Evolutionary conservation across 2,329 filamentous ascomycete genomes (phyloP).

Genomic region (Exophiala sp.): DNA sequence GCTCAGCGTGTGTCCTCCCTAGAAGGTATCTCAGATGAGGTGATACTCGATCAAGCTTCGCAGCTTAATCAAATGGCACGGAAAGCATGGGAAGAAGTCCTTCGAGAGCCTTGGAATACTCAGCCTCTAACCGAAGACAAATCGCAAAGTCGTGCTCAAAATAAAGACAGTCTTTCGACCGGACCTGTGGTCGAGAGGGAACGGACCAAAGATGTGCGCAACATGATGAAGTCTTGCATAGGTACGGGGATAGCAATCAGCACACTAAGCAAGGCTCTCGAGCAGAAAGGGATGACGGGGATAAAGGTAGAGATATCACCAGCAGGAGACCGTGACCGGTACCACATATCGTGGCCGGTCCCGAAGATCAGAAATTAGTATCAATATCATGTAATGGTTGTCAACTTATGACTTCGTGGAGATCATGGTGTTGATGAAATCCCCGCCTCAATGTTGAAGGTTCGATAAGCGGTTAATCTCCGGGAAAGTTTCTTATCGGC

Average conservation of each 20-base stretch:
- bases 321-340: slow-evolving; percentile 38
- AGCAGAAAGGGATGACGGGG: slow-evolving; percentile 28
- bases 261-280: slow-evolving; percentile 56
- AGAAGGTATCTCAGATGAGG: slow-evolving; percentile 41
- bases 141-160: slow-evolving; percentile 26
- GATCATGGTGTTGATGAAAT: too few relatives aligned
- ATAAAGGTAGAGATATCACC: slow-evolving; percentile 22
- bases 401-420: too few relatives aligned
- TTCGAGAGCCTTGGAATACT: slow-evolving; percentile 36
- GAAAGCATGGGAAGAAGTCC: slow-evolving; percentile 42
- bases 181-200: slow-evolving; percentile 51
- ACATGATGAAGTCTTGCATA: slow-evolving; percentile 67
- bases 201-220: slow-evolving; percentile 60
- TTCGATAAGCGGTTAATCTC: background rate
- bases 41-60: slow-evolving; percentile 40
- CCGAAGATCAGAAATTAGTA: slow-evolving; percentile 34
- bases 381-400: background rate
- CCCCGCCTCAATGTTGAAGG: background rate
- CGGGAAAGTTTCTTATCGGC: background rate
- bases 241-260: slow-evolving; percentile 63
- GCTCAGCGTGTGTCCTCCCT: slow-evolving; percentile 49
- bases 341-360: slow-evolving; percentile 46
- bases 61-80: slow-evolving; percentile 39
- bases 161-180: background rate
- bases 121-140: slow-evolving; percentile 21